These are phyloP conservation scores for Dichotomopilus funicola DNA, from an alignment of 2,329 filamentous ascomycete genomes.

Conservation along the genomic window DNA sequence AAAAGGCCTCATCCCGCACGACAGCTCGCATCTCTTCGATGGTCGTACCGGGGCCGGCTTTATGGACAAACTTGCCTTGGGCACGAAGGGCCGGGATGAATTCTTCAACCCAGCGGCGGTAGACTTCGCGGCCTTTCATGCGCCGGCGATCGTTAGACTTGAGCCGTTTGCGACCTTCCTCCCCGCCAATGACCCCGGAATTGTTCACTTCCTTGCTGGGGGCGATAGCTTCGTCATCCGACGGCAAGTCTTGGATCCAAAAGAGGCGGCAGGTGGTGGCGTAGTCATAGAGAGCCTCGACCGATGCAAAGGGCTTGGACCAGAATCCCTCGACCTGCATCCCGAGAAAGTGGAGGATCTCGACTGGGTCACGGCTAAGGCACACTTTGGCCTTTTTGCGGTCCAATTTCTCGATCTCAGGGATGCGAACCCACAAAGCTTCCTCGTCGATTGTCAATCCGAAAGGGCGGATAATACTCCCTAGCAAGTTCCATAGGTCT, in stretches of 20 bases:
- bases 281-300: constrained; percentile 57
- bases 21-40: constrained; percentile 32
- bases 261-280: constrained; percentile 53
- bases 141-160: constrained; percentile 53
- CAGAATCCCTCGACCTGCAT: constrained; percentile 46
- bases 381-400: constrained; percentile 51
- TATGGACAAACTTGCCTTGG: constrained; percentile 29
- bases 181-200: constrained; percentile 20
- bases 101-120: constrained; percentile 53
- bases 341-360: constrained; percentile 57
- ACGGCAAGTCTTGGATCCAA: constrained; percentile 29
- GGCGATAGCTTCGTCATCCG: not conserved
- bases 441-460: constrained; percentile 60
- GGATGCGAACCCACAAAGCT: constrained; percentile 59
- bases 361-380: constrained; percentile 50
- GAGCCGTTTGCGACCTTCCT: constrained; percentile 32
- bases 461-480: constrained; percentile 54
- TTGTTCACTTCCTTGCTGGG: constrained; percentile 23
- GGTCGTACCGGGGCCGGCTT: not conserved
- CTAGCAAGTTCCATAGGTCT: constrained; percentile 62
- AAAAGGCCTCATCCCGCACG: constrained; percentile 49
- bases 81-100: constrained; percentile 51
- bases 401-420: constrained; percentile 58
- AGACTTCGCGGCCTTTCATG: constrained; percentile 49
- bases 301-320: constrained; percentile 47